These are phyloP conservation scores for Macrolepiota fuliginosa DNA, from an alignment of 768 basidiomycete genomes.

Conservation along the genomic window DNA sequence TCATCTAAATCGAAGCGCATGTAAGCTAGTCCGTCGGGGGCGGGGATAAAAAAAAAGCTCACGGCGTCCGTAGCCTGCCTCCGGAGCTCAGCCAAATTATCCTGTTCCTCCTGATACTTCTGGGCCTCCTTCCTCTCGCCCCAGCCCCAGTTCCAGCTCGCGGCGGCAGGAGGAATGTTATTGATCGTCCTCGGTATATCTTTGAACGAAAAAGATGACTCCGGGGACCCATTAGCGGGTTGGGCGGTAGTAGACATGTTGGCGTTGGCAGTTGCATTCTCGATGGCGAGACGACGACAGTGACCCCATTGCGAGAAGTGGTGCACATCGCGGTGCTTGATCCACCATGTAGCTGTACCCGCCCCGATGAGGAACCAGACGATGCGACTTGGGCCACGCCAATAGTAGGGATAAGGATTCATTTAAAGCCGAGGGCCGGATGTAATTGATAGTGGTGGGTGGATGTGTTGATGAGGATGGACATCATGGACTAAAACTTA, in stretches of 20 bases:
- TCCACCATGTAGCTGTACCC: slow-evolving; percentile 35
- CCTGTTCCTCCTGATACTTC: slow-evolving; percentile 41
- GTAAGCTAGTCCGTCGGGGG: background rate
- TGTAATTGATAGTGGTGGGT: background rate
- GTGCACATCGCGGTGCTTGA: slow-evolving; percentile 37
- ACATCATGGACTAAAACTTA: background rate
- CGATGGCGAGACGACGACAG: slow-evolving; percentile 25
- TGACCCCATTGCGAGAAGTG: slow-evolving; percentile 24
- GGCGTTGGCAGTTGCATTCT: slow-evolving; percentile 5
- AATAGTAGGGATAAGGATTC: slow-evolving; percentile 5
- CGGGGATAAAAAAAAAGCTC: slow-evolving; percentile 13
- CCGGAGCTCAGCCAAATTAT: slow-evolving; percentile 41
- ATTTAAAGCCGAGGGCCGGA: background rate
- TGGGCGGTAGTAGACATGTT: slow-evolving; percentile 8
- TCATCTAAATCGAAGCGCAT: slow-evolving; percentile 39
- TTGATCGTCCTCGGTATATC: slow-evolving; percentile 28
- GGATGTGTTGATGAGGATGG: background rate
- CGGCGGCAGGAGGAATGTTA: slow-evolving; percentile 19
- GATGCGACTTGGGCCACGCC: slow-evolving; percentile 50
- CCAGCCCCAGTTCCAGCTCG: slow-evolving; percentile 17
- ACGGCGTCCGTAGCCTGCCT: slow-evolving; percentile 52
- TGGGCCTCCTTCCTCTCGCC: slow-evolving; percentile 29
- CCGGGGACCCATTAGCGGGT: background rate
- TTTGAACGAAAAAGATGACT: slow-evolving; percentile 14
- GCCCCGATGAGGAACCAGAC: slow-evolving; percentile 72